A percentile compares a stretch with the other conserved stretches of the same genome.
phyloP scores from a whole-genome alignment of 148 eudicot species.

The Agrostemma githago region DNA sequence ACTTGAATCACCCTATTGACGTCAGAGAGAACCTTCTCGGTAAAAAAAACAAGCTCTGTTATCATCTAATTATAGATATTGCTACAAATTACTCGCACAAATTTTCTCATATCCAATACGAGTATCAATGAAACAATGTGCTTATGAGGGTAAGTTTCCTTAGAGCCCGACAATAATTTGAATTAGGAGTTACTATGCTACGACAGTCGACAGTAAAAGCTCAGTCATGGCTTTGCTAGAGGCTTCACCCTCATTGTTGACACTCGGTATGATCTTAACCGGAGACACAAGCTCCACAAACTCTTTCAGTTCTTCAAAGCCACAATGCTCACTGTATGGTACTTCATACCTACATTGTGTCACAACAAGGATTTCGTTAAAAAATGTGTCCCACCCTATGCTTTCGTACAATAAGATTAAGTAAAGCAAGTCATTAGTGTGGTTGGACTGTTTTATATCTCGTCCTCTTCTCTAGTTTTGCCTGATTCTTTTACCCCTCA shows the following conservation, averaged over 20 bases:
- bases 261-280: slow-evolving; percentile 71
- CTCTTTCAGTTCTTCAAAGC: slow-evolving; percentile 82
- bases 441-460: too few species aligned
- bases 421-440: too few species aligned
- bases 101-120: neutral
- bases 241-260: slow-evolving; percentile 63
- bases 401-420: too few species aligned
- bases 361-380: neutral
- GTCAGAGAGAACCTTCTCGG: too few species aligned
- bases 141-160: neutral
- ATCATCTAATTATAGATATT: neutral
- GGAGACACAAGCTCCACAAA: slow-evolving; percentile 74
- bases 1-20: too few species aligned
- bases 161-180: neutral
- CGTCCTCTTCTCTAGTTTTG: too few species aligned
- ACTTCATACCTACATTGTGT: slow-evolving; percentile 75
- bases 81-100: neutral
- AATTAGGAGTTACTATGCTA: slow-evolving; percentile 9
- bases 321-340: slow-evolving; percentile 92
- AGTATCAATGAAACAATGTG: neutral
- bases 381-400: too few species aligned
- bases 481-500: too few species aligned
- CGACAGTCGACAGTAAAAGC: slow-evolving; percentile 39
- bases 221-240: slow-evolving; percentile 58
- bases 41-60: neutral